phyloP scores from a whole-genome alignment of 2,329 filamentous ascomycete genomes.

The Paecilomyces variotii region DNA sequence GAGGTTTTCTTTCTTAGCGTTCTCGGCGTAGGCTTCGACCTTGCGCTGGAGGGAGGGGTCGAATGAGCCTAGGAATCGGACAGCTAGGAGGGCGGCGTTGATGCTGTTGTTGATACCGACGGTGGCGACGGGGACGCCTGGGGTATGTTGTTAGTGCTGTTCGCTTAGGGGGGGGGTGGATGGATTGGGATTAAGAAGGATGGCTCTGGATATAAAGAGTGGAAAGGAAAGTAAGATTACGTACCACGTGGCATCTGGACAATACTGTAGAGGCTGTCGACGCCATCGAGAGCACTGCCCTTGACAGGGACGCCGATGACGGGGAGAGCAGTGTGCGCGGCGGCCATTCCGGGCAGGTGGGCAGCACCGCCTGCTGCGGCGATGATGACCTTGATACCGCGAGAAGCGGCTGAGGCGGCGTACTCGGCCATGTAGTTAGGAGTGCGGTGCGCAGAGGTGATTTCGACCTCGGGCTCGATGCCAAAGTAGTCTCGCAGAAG shows the following conservation, averaged over 20 bases:
- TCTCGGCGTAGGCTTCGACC: conserved; percentile 36
- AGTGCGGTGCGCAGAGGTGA: conserved; percentile 56
- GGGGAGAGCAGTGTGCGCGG: conserved; percentile 61
- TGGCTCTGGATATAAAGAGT: not conserved
- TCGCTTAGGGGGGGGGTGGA: not conserved
- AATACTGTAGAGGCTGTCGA: conserved; percentile 64
- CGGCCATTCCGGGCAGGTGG: conserved; percentile 66
- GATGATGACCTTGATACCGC: conserved; percentile 66
- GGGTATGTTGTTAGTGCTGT: conserved; percentile 13
- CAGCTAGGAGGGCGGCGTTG: conserved; percentile 66
- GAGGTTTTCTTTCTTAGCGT: conserved; percentile 34
- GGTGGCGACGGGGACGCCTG: conserved; percentile 64
- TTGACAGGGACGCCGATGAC: conserved; percentile 74
- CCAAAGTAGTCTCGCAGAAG: conserved; percentile 36
- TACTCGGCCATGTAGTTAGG: conserved; percentile 62
- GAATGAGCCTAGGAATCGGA: conserved; percentile 55
- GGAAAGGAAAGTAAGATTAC: conserved; percentile 13
- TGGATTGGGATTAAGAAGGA: not conserved
- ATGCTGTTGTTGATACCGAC: conserved; percentile 75
- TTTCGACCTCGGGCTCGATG: conserved; percentile 37
- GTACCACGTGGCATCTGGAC: conserved; percentile 64
- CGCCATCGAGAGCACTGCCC: conserved; percentile 62
- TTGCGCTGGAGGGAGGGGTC: conserved; percentile 33
- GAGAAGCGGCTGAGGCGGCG: conserved; percentile 53
- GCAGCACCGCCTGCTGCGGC: conserved; percentile 69